Evolutionary conservation across 352 stramenopile genomes (phyloP).

Genomic region (Pythium plurisporium): DNA sequence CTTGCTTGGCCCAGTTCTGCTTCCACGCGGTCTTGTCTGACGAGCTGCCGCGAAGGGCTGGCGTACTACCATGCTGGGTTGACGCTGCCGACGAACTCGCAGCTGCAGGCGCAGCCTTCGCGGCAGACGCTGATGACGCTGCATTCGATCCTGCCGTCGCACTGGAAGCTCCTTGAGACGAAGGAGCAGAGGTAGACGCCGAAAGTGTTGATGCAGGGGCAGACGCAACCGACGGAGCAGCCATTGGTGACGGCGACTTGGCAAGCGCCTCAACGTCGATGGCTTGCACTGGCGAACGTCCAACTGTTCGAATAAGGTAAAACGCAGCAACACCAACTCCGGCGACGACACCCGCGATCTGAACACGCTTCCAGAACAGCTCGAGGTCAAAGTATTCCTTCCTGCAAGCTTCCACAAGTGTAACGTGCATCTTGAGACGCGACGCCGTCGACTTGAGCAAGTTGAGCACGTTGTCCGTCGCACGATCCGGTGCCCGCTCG

Average conservation of each 20-base stretch:
- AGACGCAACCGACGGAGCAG: background rate
- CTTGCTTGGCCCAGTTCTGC: conserved; percentile 74
- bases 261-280: conserved; percentile 22
- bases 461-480: conserved; percentile 81
- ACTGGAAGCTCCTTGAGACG: background rate
- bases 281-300: conserved; percentile 25
- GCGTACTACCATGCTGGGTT: background rate
- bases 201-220: background rate
- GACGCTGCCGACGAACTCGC: background rate
- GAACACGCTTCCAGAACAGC: conserved; percentile 69
- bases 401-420: conserved; percentile 67
- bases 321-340: conserved; percentile 62
- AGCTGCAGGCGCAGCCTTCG: background rate
- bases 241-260: conserved; percentile 12
- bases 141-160: background rate
- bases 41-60: background rate
- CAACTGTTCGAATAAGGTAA: conserved; percentile 75
- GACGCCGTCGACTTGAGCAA: conserved; percentile 74
- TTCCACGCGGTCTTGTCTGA: conserved; percentile 44
- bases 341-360: conserved; percentile 53
- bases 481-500: conserved; percentile 69
- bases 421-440: conserved; percentile 83
- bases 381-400: conserved; percentile 72
- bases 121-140: background rate
- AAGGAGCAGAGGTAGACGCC: background rate